Evolutionary conservation across 139 green algal genomes (phyloP).

Genomic region (Coccomyxa sp.): DNA sequence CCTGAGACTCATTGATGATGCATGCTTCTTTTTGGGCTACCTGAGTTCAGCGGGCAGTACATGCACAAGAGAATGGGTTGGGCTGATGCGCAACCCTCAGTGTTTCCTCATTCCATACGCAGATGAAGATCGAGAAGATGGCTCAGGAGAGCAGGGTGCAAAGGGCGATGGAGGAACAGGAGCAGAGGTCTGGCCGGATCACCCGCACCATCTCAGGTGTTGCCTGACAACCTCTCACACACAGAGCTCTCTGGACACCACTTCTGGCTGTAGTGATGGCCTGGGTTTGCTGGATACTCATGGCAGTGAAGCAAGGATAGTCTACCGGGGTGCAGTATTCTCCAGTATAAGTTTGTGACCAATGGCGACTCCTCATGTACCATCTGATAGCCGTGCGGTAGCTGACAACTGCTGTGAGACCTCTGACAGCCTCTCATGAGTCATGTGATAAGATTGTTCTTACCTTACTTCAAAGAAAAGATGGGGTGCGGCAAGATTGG

Average conservation of each 20-base stretch:
- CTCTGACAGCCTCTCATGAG: too few species aligned
- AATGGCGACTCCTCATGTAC: too few species aligned
- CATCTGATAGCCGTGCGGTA: too few species aligned
- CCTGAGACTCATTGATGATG: not conserved
- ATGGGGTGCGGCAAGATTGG: too few species aligned
- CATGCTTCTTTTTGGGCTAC: not conserved
- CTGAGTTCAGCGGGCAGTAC: not conserved
- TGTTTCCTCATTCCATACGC: not conserved
- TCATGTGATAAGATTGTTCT: too few species aligned
- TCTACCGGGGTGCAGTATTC: not conserved
- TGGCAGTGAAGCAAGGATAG: not conserved
- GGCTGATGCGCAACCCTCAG: not conserved
- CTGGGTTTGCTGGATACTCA: not conserved
- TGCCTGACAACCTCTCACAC: not conserved
- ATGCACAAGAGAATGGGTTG: not conserved
- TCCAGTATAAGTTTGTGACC: not conserved
- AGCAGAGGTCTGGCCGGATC: constrained; percentile 6
- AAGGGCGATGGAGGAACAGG: constrained; percentile 9
- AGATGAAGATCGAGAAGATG: constrained; percentile 20
- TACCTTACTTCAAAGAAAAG: not conserved
- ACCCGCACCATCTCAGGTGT: constrained; percentile 5
- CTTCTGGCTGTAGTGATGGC: not conserved
- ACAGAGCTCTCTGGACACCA: not conserved
- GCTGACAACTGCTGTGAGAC: too few species aligned
- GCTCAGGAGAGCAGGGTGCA: constrained; percentile 14